Percentiles rank a stretch among this genome's conserved stretches.
phyloP scores from a whole-genome alignment of 2,329 filamentous ascomycete genomes.

The Venturiaceae sp. region DNA sequence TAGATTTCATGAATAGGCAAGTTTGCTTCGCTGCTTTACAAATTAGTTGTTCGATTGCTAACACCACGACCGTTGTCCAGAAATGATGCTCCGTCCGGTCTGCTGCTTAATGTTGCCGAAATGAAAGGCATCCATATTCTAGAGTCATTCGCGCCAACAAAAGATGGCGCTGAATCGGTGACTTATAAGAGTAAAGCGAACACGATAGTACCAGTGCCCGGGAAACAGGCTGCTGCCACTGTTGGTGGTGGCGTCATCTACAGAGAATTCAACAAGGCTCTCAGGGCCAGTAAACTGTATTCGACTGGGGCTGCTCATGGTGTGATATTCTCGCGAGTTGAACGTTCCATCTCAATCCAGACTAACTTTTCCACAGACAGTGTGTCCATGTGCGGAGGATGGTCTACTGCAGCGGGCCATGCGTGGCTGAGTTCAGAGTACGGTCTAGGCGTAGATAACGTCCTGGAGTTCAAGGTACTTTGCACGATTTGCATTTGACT shows the following conservation, averaged over 20 bases:
- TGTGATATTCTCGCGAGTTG: too few species aligned
- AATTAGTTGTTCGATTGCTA: too few species aligned
- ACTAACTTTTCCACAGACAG: not conserved
- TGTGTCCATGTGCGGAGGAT: conserved; percentile 18
- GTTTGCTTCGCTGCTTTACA: too few species aligned
- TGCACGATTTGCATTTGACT: too few species aligned
- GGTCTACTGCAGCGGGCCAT: not conserved
- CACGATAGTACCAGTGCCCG: not conserved
- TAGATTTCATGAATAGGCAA: too few species aligned
- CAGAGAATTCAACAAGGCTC: conserved; percentile 6
- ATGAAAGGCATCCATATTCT: conserved; percentile 3
- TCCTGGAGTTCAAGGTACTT: too few species aligned
- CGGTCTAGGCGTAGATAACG: conserved; percentile 17
- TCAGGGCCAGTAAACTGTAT: not conserved
- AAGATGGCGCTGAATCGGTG: not conserved
- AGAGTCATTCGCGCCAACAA: not conserved
- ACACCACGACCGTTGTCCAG: too few species aligned
- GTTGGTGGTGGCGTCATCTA: conserved; percentile 1
- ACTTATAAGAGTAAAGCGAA: not conserved
- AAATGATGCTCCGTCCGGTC: not conserved
- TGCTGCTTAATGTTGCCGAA: not conserved
- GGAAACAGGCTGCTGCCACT: conserved; percentile 2
- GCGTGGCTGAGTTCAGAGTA: not conserved
- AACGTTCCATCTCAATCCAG: too few species aligned
- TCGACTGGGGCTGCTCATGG: conserved; percentile 6